Evolutionary conservation across 1,284 basidiomycete species (phyloP).

Genomic region (Cryptococcus hybrid): DNA sequence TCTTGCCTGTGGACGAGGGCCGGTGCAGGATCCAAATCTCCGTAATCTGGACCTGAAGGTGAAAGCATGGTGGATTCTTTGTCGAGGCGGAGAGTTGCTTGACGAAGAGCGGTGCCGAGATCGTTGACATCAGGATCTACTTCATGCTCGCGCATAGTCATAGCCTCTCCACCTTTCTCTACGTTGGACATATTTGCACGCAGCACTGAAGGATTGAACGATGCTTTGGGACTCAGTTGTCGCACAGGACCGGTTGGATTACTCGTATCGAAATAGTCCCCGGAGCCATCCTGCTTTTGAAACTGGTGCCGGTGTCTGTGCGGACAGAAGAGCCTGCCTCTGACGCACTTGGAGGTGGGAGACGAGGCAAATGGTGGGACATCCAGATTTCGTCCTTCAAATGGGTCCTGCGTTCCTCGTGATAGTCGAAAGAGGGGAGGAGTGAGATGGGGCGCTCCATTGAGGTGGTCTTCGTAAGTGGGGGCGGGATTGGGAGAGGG

Average conservation of each 20-base stretch:
- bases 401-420: constrained; percentile 45
- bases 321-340: constrained; percentile 14
- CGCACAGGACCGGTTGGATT: neutral
- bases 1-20: constrained; percentile 23
- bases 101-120: constrained; percentile 2
- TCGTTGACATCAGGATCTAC: constrained; percentile 6
- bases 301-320: constrained; percentile 4
- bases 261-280: constrained; percentile 4
- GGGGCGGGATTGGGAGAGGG: constrained; percentile 11
- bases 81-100: neutral
- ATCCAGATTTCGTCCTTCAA: constrained; percentile 49
- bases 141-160: constrained; percentile 3
- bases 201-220: neutral
- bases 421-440: constrained; percentile 49
- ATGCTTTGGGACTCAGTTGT: neutral
- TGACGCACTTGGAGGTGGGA: constrained; percentile 34
- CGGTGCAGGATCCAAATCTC: constrained; percentile 28
- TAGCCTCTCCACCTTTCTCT: constrained; percentile 13
- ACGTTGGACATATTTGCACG: constrained; percentile 2
- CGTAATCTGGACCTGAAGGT: constrained; percentile 25
- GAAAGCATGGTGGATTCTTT: constrained; percentile 24
- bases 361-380: constrained; percentile 43
- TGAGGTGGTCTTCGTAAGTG: neutral
- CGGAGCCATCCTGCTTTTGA: constrained; percentile 2
- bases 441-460: constrained; percentile 15